A percentile compares a stretch with the other conserved stretches of the same genome.
These are phyloP conservation scores for Euphorbia lathyris DNA, from an alignment of 345 rosid genomes.

Conservation along the genomic window DNA sequence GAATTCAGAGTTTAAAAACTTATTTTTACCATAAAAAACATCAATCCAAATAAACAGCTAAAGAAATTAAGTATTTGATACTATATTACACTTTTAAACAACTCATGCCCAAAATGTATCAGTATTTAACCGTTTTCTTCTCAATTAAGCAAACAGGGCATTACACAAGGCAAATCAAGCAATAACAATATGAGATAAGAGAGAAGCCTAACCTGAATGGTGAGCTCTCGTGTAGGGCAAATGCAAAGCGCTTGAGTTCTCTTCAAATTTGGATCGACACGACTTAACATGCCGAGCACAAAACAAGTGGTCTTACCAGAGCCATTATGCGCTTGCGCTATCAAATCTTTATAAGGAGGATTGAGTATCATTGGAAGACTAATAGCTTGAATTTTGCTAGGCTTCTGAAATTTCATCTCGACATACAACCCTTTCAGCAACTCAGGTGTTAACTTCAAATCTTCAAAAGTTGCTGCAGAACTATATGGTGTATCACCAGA, in stretches of 20 bases:
- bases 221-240: constrained; percentile 91
- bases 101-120: not conserved
- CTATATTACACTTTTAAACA: not conserved
- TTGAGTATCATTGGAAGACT: constrained; percentile 92
- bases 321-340: constrained; percentile 97
- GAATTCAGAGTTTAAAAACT: not conserved
- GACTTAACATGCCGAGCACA: constrained; percentile 90
- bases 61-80: not conserved
- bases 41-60: not conserved
- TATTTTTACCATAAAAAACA: not conserved
- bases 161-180: not conserved
- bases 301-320: constrained; percentile 98
- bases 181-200: not conserved
- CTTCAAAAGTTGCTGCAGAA: constrained; percentile 76
- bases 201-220: constrained; percentile 66
- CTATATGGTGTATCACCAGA: constrained; percentile 79
- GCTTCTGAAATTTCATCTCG: constrained; percentile 89
- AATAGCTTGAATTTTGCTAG: constrained; percentile 91
- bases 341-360: constrained; percentile 73
- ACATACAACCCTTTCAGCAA: constrained; percentile 84
- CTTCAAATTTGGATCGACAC: constrained; percentile 52
- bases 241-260: constrained; percentile 92
- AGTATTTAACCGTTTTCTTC: not conserved
- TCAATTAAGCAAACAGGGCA: not conserved
- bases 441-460: constrained; percentile 70